Base-by-base conservation (phyloP, 2,329 filamentous ascomycete genomes). In the Talaromyces verruculosus region DNA sequence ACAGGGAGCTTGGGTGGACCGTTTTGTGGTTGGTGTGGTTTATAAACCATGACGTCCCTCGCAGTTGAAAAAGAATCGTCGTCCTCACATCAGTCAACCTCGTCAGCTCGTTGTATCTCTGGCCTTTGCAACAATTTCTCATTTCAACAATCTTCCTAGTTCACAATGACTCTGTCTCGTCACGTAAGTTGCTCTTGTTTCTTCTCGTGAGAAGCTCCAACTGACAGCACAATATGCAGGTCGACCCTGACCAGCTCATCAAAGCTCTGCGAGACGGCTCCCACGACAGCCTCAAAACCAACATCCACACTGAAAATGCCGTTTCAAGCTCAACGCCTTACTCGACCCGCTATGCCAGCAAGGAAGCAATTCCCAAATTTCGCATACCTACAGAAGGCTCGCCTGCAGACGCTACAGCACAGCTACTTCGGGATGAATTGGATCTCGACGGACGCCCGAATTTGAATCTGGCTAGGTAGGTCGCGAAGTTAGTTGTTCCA, bases 391-490 rank as follows among this genome's bases (percentile, higher is more conserved):
- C 71, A 30, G 55, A 73, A 5, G 76, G 76, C 10, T 72, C 74
- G 7, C 71, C 73, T 19, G 43, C 61, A 35, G 87, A 89, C 69
- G 84, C 86, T 0, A 88, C 89, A 0, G 87, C 89, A 70, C 87
- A 89, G 69, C 82, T 91, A 75, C 80, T 89, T 67, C 84, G 82
- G 67, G 86, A 88, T 73, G 87, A 89, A 70, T 75, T 88, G 41
- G 86, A 89, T 74, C 80, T 90, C 2, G 87, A 90, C 71, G 87
- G 88, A 33, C 83, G 84, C 58, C 89, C 89, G 0, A 89, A 88
- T 69, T 78, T 91, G 68, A 91, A 91, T 71, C 77, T 90, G 30
- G 88, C 89, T 68, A 83, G 78, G 81, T 83, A 41, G 1, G 22
- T 41, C n/a, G 6, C 1, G 0, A n/a, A 33, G 3, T 33, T 13